Conservation (phyloP, 306 rosid species). For the Senna tora region DNA sequence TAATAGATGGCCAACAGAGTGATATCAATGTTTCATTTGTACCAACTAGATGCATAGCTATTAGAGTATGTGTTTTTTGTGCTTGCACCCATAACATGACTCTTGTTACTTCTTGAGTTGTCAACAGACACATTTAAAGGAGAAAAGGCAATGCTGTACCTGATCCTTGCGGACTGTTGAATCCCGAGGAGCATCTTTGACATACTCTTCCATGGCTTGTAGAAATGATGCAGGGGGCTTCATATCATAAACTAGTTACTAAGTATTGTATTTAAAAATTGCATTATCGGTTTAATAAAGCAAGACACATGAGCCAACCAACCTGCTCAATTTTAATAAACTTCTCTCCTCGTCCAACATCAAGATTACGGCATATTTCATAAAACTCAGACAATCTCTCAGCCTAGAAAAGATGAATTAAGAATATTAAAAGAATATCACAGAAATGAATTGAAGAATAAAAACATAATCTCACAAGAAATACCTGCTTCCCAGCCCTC, state of each 20-base stretch:
- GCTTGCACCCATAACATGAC: conserved; percentile 23
- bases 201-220: conserved; percentile 99
- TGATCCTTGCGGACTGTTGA: conserved; percentile 76
- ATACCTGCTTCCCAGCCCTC: conserved; percentile 97
- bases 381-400: conserved; percentile 92
- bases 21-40: background rate
- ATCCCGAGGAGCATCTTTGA: conserved; percentile 83
- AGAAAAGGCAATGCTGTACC: conserved; percentile 45
- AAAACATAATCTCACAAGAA: conserved; percentile 14
- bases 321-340: conserved; percentile 97
- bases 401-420: conserved; percentile 65
- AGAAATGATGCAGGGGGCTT: conserved; percentile 95
- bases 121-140: background rate
- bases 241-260: conserved; percentile 42
- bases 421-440: conserved; percentile 21
- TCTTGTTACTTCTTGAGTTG: conserved; percentile 15
- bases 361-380: conserved; percentile 89
- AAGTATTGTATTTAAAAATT: conserved; percentile 31
- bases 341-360: conserved; percentile 90
- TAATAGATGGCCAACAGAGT: conserved; percentile 5
- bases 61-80: background rate
- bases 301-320: conserved; percentile 33
- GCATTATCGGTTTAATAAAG: conserved; percentile 26
- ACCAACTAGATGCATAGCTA: conserved; percentile 22
- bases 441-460: conserved; percentile 23